Percentiles rank a stretch among this genome's conserved stretches.
phyloP scores from a whole-genome alignment of 768 basidiomycete species.

The Lactifluus subvellereus region DNA sequence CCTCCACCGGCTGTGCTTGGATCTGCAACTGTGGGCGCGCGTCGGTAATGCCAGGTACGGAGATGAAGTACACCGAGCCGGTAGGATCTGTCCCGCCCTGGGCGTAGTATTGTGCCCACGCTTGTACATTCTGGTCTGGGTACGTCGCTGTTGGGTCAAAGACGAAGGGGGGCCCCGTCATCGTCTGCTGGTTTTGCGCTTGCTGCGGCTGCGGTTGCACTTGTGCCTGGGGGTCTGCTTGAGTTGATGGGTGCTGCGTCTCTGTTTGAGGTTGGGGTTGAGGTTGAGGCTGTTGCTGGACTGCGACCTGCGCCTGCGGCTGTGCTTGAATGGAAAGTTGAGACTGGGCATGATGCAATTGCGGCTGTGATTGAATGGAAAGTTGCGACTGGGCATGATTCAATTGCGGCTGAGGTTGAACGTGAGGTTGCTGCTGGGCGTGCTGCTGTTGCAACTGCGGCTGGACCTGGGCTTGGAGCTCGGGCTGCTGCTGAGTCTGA shows the following conservation, averaged over 20 bases:
- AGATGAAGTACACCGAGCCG: constrained; percentile 76
- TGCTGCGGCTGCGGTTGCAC: constrained; percentile 27
- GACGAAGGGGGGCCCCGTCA: constrained; percentile 41
- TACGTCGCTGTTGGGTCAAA: constrained; percentile 67
- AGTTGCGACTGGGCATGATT: constrained; percentile 29
- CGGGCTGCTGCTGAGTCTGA: constrained; percentile 29
- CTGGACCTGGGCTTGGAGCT: constrained; percentile 26
- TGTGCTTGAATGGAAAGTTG: too few species aligned
- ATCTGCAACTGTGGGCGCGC: background rate
- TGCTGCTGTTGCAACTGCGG: constrained; percentile 1
- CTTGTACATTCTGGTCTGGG: constrained; percentile 74
- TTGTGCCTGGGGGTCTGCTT: constrained; percentile 26
- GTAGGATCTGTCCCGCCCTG: constrained; percentile 69
- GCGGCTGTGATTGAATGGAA: constrained; percentile 32
- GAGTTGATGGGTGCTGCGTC: constrained; percentile 28
- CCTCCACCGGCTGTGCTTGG: background rate
- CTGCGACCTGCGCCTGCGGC: too few species aligned
- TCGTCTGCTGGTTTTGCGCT: constrained; percentile 36
- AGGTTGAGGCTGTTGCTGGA: constrained; percentile 14
- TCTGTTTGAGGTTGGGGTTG: constrained; percentile 25
- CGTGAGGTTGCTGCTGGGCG: constrained; percentile 11
- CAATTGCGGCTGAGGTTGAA: constrained; percentile 21
- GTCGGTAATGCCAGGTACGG: constrained; percentile 70
- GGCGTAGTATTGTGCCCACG: constrained; percentile 83
- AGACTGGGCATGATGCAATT: too few species aligned